A percentile compares a stretch with the other conserved stretches of the same genome.
These are phyloP conservation scores for Aegle marmelos DNA, from an alignment of 345 rosid genomes.

Conservation along the genomic window DNA sequence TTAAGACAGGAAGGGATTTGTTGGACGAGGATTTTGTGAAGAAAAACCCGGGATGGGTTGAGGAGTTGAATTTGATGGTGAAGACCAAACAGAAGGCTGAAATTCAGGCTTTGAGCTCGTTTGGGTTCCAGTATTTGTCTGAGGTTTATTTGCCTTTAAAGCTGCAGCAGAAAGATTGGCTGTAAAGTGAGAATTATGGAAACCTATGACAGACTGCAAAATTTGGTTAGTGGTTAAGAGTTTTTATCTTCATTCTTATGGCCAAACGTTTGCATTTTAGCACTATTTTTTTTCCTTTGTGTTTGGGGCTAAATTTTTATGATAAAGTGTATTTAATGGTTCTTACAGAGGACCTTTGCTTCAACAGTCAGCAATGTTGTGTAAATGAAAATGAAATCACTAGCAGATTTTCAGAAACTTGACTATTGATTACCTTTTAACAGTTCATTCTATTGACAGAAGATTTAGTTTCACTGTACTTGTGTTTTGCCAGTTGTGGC, in stretches of 20 bases:
- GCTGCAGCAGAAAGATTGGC: constrained; percentile 98
- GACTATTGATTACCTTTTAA: background rate
- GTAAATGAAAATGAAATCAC: background rate
- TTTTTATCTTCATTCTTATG: background rate
- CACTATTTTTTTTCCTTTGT: background rate
- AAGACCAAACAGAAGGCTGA: constrained; percentile 97
- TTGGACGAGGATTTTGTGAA: constrained; percentile 97
- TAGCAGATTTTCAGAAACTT: background rate
- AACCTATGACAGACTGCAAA: background rate
- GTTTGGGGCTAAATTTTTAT: background rate
- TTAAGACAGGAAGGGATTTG: constrained; percentile 92
- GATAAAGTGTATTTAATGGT: background rate
- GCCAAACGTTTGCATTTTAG: background rate
- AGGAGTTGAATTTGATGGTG: constrained; percentile 95
- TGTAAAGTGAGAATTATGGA: constrained; percentile 33
- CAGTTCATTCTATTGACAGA: background rate
- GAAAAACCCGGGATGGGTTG: constrained; percentile 98
- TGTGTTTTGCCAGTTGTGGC: background rate
- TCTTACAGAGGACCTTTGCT: background rate
- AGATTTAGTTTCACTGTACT: background rate
- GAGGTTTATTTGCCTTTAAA: constrained; percentile 96
- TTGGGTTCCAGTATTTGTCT: constrained; percentile 93
- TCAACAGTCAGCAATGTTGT: constrained; percentile 5
- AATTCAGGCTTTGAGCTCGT: constrained; percentile 95
- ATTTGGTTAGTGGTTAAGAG: background rate